Evolutionary conservation across 345 rosid species (phyloP).

Genomic region (Arabidopsis arenosa): DNA sequence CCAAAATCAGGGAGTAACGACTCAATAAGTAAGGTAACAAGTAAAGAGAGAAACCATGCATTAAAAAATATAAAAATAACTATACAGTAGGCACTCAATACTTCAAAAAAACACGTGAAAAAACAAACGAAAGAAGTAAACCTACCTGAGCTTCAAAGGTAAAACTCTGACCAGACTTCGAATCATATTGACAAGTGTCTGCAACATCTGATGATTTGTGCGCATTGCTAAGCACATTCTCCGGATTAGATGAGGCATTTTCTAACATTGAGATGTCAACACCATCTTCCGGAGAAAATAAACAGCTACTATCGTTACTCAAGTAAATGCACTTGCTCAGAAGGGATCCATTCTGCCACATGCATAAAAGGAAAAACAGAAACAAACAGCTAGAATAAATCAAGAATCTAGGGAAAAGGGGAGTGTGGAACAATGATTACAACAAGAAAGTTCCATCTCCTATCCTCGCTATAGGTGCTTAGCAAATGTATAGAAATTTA

Average conservation of each 20-base stretch:
- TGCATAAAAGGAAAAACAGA: conserved; percentile 18
- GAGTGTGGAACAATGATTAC: conserved; percentile 21
- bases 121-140: conserved; percentile 15
- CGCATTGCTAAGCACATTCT: conserved; percentile 49
- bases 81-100: conserved; percentile 1
- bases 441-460: conserved; percentile 24
- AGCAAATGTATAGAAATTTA: conserved; percentile 14
- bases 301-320: conserved; percentile 92
- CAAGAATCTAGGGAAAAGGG: conserved; percentile 23
- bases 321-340: conserved; percentile 84
- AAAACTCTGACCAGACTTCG: conserved; percentile 58
- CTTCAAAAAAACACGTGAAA: background rate
- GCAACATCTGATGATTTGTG: conserved; percentile 49
- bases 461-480: conserved; percentile 26
- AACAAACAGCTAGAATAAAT: conserved; percentile 27
- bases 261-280: conserved; percentile 75
- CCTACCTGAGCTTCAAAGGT: conserved; percentile 95
- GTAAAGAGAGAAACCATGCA: conserved; percentile 26
- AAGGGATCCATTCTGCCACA: conserved; percentile 80
- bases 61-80: background rate
- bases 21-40: background rate
- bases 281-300: conserved; percentile 81
- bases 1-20: background rate
- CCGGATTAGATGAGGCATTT: conserved; percentile 52
- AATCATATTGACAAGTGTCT: conserved; percentile 54